These are phyloP conservation scores for Fusarium sp. DNA, from an alignment of 2,329 filamentous ascomycete genomes.

Conservation along the genomic window DNA sequence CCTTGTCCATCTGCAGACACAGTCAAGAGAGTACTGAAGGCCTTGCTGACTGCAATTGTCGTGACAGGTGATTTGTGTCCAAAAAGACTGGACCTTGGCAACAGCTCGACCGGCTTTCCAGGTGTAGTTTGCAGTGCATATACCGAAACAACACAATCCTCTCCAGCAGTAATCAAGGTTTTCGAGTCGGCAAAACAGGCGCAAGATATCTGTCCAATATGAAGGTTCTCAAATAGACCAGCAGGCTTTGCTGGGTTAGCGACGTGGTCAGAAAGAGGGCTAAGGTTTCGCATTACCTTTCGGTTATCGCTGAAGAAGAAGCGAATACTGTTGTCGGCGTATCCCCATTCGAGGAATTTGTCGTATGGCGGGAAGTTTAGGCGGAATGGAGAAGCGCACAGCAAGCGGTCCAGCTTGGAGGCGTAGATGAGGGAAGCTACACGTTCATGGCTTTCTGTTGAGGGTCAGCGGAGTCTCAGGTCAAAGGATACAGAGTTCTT, in stretches of 20 bases:
- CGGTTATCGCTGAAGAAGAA: constrained; percentile 89
- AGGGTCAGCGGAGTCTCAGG: not conserved
- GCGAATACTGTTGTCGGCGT: constrained; percentile 89
- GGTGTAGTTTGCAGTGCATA: constrained; percentile 75
- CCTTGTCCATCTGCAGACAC: constrained; percentile 84
- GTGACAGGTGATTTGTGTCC: constrained; percentile 89
- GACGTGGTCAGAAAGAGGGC: not conserved
- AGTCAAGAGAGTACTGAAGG: constrained; percentile 88
- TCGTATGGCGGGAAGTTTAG: constrained; percentile 93
- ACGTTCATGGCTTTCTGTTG: constrained; percentile 74
- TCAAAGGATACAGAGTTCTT: constrained; percentile 32
- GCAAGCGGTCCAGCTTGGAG: constrained; percentile 80
- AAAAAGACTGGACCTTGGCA: constrained; percentile 83
- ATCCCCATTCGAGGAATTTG: constrained; percentile 96
- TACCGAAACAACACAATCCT: constrained; percentile 90
- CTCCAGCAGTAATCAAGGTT: constrained; percentile 90
- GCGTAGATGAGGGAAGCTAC: constrained; percentile 84
- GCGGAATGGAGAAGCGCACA: constrained; percentile 85
- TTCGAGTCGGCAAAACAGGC: constrained; percentile 89
- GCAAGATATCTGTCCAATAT: constrained; percentile 88
- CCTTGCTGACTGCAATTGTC: constrained; percentile 84
- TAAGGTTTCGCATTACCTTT: constrained; percentile 61
- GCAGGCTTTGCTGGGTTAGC: constrained; percentile 63
- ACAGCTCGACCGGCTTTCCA: constrained; percentile 79
- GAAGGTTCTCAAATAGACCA: constrained; percentile 92